Evolutionary conservation across 2,329 filamentous ascomycete species (phyloP).

Genomic region (Pezicula radicicola): DNA sequence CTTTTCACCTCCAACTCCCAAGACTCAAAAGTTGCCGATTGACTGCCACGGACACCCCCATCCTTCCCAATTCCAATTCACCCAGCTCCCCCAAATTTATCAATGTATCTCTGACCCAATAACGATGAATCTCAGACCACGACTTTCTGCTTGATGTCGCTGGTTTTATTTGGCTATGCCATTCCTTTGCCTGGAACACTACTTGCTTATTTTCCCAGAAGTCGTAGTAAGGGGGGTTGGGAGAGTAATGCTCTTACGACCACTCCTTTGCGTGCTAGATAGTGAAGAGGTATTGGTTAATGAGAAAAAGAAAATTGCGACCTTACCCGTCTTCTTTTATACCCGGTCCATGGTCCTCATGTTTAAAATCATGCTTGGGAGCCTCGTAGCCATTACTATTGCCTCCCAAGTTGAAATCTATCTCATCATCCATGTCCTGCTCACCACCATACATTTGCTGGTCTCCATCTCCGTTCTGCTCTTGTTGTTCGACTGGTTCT

Average conservation of each 20-base stretch:
- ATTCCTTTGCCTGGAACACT: no score
- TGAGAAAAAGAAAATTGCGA: constrained; percentile 20
- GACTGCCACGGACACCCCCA: not conserved
- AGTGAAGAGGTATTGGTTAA: constrained; percentile 3
- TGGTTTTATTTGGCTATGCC: no score
- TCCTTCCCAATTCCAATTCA: not conserved
- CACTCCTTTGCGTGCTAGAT: no score
- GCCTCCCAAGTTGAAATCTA: constrained; percentile 56
- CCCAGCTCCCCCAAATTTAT: not conserved
- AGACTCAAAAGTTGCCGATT: not conserved
- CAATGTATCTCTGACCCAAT: no score
- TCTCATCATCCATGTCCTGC: constrained; percentile 52
- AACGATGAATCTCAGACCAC: no score
- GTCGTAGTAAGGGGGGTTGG: no score
- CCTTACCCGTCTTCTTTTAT: constrained; percentile 95
- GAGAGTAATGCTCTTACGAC: no score
- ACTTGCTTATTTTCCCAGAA: no score
- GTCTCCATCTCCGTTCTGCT: constrained; percentile 35
- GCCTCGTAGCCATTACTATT: constrained; percentile 30
- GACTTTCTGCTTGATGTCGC: no score
- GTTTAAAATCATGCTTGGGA: constrained; percentile 11
- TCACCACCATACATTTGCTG: constrained; percentile 42
- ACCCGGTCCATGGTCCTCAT: constrained; percentile 53
- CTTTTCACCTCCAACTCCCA: not conserved
- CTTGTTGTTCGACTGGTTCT: constrained; percentile 19